A percentile compares a stretch with the other conserved stretches of the same genome.
Conservation (phyloP, 805 yeast genomes). For the Wickerhamiella bombiphila region DNA sequence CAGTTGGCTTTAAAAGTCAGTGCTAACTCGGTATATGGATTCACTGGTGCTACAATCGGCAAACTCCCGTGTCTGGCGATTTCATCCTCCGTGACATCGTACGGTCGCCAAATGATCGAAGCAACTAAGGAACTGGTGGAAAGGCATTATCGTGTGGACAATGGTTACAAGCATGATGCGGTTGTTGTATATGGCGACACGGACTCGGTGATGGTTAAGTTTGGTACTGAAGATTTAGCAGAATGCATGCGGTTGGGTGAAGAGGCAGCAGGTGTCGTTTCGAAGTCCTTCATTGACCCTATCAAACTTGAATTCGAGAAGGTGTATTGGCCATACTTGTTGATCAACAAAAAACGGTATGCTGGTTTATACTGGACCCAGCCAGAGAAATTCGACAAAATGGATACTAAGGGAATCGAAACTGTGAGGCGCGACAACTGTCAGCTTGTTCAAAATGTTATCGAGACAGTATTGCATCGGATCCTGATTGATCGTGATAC, state of each 20-base stretch:
- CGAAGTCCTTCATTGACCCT: slow-evolving; percentile 63
- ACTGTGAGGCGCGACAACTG: slow-evolving; percentile 98
- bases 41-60: slow-evolving; percentile 98
- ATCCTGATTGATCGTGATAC: slow-evolving; percentile 83
- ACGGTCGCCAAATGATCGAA: slow-evolving; percentile 95
- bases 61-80: slow-evolving; percentile 92
- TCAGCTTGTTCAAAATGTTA: slow-evolving; percentile 82
- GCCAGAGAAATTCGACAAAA: slow-evolving; percentile 81
- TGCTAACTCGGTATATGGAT: slow-evolving; percentile 97
- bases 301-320: slow-evolving; percentile 93
- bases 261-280: slow-evolving; percentile 84
- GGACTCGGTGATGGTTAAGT: slow-evolving; percentile 97
- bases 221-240: slow-evolving; percentile 66
- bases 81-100: slow-evolving; percentile 88
- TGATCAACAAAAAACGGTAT: slow-evolving; percentile 90
- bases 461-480: slow-evolving; percentile 74
- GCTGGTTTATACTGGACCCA: slow-evolving; percentile 96
- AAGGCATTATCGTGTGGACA: slow-evolving; percentile 57
- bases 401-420: slow-evolving; percentile 97
- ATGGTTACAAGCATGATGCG: slow-evolving; percentile 76
- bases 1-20: slow-evolving; percentile 92
- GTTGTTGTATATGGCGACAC: slow-evolving; percentile 96
- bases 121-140: slow-evolving; percentile 77
- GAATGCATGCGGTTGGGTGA: slow-evolving; percentile 86
- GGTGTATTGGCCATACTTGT: slow-evolving; percentile 84